Evolutionary conservation across 1,284 basidiomycete genomes (phyloP), one percentile per base, ranked within the genome.

Genomic region (Wolfiporia cocos): DNA sequence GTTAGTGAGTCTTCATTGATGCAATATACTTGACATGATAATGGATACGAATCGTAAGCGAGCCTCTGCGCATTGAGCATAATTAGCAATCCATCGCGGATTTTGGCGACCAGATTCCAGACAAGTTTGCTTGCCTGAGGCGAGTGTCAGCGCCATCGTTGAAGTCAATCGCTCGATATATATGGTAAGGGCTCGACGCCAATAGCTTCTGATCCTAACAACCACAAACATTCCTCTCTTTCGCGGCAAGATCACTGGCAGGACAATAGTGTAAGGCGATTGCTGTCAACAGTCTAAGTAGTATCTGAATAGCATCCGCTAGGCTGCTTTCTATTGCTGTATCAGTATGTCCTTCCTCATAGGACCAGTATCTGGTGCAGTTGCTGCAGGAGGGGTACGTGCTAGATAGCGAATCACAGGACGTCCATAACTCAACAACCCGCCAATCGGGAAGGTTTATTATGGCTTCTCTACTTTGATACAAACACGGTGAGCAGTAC

Each of bases 401-500:
- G n/a, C n/a, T n/a, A n/a, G n/a, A n/a, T 4, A 4, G 5, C 15
- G 15, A 34, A 11, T 11, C 3, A 11, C 24, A 17, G 6, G 21
- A 15, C n/a, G 5, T 26, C 22, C 11, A 10, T 26, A 7, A 17
- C 35, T 24, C 28, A 34, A 3, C 20, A n/a, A 39, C 18, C 17
- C 35, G 39, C 34, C 26, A 14, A 28, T 9, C 9, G 7, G 14
- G 26, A 24, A 62, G 59, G 53, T 62, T 2, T 62, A 62, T 49
- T 62, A 61, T 43, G 61, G 61, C 5, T 58, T 62, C 41, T 59
- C 59, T 2, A 53, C 55, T 12, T 55, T 58, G 58, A 62, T 62
- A 18, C 46, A 50, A 4, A 50, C 47, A 3, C 53, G 55, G 60
- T 58, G 37, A 39, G 54, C 12, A n/a, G n/a, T n/a, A n/a, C n/a